Conservation (phyloP, 495 filamentous ascomycete species). For the Durotheca rogersii region DNA sequence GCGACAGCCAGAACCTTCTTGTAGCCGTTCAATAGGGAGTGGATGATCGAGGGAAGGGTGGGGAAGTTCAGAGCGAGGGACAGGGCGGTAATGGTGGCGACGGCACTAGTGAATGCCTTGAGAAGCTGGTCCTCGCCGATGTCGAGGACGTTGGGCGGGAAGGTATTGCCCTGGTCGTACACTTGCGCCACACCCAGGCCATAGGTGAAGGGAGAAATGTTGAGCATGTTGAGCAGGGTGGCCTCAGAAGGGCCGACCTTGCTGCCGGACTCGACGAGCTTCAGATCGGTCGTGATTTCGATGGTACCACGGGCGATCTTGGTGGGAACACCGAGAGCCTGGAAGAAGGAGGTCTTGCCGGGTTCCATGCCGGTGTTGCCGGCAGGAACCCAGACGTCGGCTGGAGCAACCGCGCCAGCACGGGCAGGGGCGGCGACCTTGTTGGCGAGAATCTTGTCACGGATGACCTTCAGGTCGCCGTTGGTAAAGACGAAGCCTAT, state of each 20-base stretch:
- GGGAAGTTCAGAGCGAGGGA: slow-evolving; percentile 92
- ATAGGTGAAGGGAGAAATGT: slow-evolving; percentile 99
- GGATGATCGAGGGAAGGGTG: slow-evolving; percentile 92
- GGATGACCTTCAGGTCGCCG: slow-evolving; percentile 82
- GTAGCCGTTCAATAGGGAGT: slow-evolving; percentile 94
- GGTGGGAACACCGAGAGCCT: slow-evolving; percentile 99
- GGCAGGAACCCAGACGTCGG: slow-evolving; percentile 87
- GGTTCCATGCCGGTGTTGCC: slow-evolving; percentile 99
- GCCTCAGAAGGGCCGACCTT: slow-evolving; percentile 99
- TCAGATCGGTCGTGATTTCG: slow-evolving; percentile 97
- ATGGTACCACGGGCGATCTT: slow-evolving; percentile 99
- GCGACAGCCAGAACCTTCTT: slow-evolving; percentile 95
- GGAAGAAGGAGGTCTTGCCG: slow-evolving; percentile 99
- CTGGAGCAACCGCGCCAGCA: slow-evolving; percentile 92
- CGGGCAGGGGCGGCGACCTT: slow-evolving; percentile 95
- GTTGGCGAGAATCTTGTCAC: slow-evolving; percentile 93
- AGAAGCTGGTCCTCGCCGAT: slow-evolving; percentile 92
- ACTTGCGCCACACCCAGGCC: slow-evolving; percentile 95
- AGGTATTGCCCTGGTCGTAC: slow-evolving; percentile 93
- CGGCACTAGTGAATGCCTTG: slow-evolving; percentile 74
- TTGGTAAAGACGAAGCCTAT: slow-evolving; percentile 99
- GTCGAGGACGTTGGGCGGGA: slow-evolving; percentile 80
- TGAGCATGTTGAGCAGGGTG: slow-evolving; percentile 97
- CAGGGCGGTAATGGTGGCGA: slow-evolving; percentile 82
- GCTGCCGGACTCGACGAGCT: slow-evolving; percentile 87